A percentile compares a stretch with the other conserved stretches of the same genome.
Conservation (phyloP, 2,329 filamentous ascomycete genomes). For the Aspergillus tamarii region DNA sequence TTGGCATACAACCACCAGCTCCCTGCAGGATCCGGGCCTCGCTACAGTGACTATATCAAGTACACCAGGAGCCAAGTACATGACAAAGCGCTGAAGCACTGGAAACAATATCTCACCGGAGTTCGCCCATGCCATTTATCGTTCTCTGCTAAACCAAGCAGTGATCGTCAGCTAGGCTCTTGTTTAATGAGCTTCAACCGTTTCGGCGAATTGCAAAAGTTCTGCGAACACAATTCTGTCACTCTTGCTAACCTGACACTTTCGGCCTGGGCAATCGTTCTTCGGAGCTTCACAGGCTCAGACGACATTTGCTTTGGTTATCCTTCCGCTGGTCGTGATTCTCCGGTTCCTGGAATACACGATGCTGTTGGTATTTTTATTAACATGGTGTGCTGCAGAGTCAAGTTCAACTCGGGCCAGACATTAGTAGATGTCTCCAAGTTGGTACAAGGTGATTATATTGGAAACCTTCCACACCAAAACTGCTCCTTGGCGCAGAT, state of each 20-base stretch:
- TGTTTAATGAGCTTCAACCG: slow-evolving; percentile 29
- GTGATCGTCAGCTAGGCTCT: slow-evolving; percentile 13
- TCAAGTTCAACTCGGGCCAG: slow-evolving; percentile 41
- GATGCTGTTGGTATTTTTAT: slow-evolving; percentile 55
- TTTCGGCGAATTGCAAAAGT: slow-evolving; percentile 34
- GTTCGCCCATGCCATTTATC: slow-evolving; percentile 37
- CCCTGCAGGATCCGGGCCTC: slow-evolving; percentile 30
- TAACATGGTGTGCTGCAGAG: slow-evolving; percentile 58
- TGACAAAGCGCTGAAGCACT: slow-evolving; percentile 34
- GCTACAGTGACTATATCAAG: slow-evolving; percentile 44
- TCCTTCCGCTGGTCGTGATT: slow-evolving; percentile 47
- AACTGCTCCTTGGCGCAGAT: slow-evolving; percentile 54
- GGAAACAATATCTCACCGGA: slow-evolving; percentile 39
- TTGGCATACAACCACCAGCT: slow-evolving; percentile 37
- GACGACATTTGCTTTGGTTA: slow-evolving; percentile 49
- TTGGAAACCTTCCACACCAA: slow-evolving; percentile 53
- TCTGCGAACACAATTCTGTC: slow-evolving; percentile 35
- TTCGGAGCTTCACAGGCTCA: slow-evolving; percentile 34
- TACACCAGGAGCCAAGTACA: slow-evolving; percentile 33
- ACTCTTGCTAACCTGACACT: slow-evolving; percentile 43
- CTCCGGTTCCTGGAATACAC: slow-evolving; percentile 50
- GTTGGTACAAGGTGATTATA: slow-evolving; percentile 51
- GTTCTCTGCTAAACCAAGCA: slow-evolving; percentile 2
- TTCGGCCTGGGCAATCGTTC: slow-evolving; percentile 44
- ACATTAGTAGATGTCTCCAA: slow-evolving; percentile 46